Evolutionary conservation across 2,329 filamentous ascomycete species (phyloP), one percentile per base, ranked within the genome.

Genomic region (Dactylellina sp.): DNA sequence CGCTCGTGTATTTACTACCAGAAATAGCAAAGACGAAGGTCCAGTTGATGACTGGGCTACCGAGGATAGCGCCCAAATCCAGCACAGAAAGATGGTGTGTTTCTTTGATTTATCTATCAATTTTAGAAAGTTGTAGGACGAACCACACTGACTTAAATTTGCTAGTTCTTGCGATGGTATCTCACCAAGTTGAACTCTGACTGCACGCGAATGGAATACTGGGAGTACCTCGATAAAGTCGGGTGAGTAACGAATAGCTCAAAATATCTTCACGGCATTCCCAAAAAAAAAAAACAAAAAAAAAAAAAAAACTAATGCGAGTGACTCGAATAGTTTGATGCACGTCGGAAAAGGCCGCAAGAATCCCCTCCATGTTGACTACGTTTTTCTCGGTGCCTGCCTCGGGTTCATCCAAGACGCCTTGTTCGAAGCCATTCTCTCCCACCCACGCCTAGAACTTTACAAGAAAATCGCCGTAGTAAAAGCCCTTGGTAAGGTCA

Each of bases 181-280:
- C 83, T 94, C 32, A 87, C 85, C 71, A 90, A 89, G 80, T 82
- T 94, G 39, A 92, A 91, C 80, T 89, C 88, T 3, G 91, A 93
- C 78, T 89, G 89, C 0, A 88, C 87, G 56, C 87, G 87, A 76
- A 88, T 91, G 85, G 88, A 91, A 75, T 92, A 92, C 80, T 94
- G 91, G 91, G 87, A 90, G 78, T 94, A 94, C 79, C 83, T 94
- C 47, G 89, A 93, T 82, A 93, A 93, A 81, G 91, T 94, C 37
- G 91, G 90, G 85, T 78, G 75, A 70, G 62, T 64, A n/a, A n/a
- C 37, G 22, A 47, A 18, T 37, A 39, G 1, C 2, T 12, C 24
- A 24, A 20, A 44, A 22, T 12, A 16, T 7, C n/a, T 20, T 50
- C 16, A 18, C 44, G 68, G 88, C 91, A 84, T 92, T 93, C 89